Conservation (phyloP, 345 rosid species). For the Schrenkiella parvula region DNA sequence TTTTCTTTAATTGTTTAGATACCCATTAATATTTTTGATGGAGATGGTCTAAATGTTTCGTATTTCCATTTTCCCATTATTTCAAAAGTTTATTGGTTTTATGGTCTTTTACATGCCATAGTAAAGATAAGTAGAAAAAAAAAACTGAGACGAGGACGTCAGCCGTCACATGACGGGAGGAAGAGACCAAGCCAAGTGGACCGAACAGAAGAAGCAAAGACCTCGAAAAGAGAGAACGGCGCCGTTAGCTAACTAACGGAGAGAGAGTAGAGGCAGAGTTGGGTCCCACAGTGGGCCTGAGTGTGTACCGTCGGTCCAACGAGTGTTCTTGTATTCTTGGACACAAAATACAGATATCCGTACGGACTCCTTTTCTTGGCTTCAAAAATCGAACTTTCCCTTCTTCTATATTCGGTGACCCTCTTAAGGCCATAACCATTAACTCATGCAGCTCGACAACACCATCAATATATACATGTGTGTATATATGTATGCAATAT, state of each 20-base stretch:
- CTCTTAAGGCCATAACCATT: neutral
- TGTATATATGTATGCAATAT: too few relatives aligned
- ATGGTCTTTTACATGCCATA: neutral
- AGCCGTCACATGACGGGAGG: slow-evolving; percentile 28
- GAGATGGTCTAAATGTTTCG: neutral
- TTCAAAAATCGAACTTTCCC: neutral
- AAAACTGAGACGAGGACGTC: slow-evolving; percentile 17
- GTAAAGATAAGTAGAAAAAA: neutral
- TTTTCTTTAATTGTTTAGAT: too few relatives aligned
- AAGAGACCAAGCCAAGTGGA: slow-evolving; percentile 25
- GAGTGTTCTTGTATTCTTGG: slow-evolving; percentile 25
- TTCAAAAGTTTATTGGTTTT: neutral
- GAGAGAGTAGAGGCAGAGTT: neutral
- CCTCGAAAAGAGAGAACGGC: slow-evolving; percentile 23
- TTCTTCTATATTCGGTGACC: neutral
- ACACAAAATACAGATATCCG: slow-evolving; percentile 27
- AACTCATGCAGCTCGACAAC: neutral
- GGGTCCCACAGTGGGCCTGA: slow-evolving; percentile 10
- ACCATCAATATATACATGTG: neutral
- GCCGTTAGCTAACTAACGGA: slow-evolving; percentile 17
- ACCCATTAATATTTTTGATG: too few relatives aligned
- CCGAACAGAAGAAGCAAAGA: neutral
- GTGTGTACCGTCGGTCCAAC: slow-evolving; percentile 17
- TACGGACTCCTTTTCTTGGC: slow-evolving; percentile 11
- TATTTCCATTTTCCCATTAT: neutral